Evolutionary conservation across 352 stramenopile species (phyloP), one percentile per base, ranked within the genome.

Genomic region (Phytophthora nicotianae): DNA sequence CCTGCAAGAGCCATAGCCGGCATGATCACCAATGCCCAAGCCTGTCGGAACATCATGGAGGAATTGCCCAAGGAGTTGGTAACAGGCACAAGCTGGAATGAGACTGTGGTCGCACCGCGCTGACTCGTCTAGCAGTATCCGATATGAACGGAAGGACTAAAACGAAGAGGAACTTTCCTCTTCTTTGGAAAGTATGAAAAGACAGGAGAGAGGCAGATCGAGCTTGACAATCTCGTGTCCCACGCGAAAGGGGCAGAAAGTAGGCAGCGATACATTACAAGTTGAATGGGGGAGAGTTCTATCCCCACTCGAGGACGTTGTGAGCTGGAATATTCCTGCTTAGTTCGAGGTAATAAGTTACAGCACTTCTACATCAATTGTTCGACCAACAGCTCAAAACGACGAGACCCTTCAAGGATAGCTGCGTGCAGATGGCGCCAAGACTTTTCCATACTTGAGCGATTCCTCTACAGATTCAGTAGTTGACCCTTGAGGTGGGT

Each of bases 381-480:
- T 33, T 33, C 27, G 27, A 14, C 11, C 27, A 33, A 5, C 11
- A 33, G 27, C 27, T 9, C 9, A 33, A 33, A 33, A 10, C 6
- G 27, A 3, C 27, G 24, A 29, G 4, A 13, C 20, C 55, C 33
- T 56, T 56, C 33, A 62, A 53, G 5, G 24, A 62, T 58, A 37
- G 7, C 10, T 11, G 17, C 14, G 20, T 20, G 45, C 55, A 62
- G 35, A 56, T 45, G 46, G 46, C 26, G 4, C 7, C 14, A 4
- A 27, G 29, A 24, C 32, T n/a, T 13, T 43, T 59, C 24, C 21
- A 57, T 27, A 35, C 41, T 49, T 32, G 17, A 32, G 40, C 23
- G 41, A 29, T 29, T 47, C 58, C 58, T 66, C 41, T 61, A 66
- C 50, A 10, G 58, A 61, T 49, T 60, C 51, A 49, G 14, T 59